Conservation (phyloP, 2,329 filamentous ascomycete genomes). For the Apiospora hydei region DNA sequence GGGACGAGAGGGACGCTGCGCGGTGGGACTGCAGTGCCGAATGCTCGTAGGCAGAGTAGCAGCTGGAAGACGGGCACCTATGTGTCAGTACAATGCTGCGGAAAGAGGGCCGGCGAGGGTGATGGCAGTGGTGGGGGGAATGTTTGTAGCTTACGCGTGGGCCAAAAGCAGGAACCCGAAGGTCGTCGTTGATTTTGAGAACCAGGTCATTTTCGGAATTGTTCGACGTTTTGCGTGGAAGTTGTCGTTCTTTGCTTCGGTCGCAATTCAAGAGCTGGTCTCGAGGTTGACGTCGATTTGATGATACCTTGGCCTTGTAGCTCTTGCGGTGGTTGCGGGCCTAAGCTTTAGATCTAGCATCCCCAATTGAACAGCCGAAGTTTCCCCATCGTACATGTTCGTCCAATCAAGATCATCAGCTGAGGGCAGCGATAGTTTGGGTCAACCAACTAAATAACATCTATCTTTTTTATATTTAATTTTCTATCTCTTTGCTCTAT, state of each 20-base stretch:
- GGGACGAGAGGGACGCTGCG: slow-evolving; percentile 54
- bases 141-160: slow-evolving; percentile 73
- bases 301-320: slow-evolving; percentile 3
- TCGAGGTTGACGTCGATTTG: not conserved
- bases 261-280: not conserved
- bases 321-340: not conserved
- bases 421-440: not conserved
- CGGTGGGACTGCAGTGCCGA: slow-evolving; percentile 72
- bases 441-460: not conserved
- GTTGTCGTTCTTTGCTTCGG: not conserved
- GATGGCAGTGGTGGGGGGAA: not conserved
- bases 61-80: slow-evolving; percentile 59
- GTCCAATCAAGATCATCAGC: not conserved
- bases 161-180: slow-evolving; percentile 80
- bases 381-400: slow-evolving; percentile 9
- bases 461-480: not conserved
- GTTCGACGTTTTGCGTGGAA: not conserved
- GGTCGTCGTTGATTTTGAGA: slow-evolving; percentile 72
- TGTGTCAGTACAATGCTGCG: slow-evolving; percentile 22
- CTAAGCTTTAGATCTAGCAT: not conserved
- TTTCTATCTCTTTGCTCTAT: not conserved
- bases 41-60: slow-evolving; percentile 96
- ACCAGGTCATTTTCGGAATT: slow-evolving; percentile 65
- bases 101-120: slow-evolving; percentile 30
- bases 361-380: slow-evolving; percentile 16